A percentile compares a stretch with the other conserved stretches of the same genome.
These are phyloP conservation scores for Mycena citricolor DNA, from an alignment of 1,284 basidiomycete species.

Conservation along the genomic window DNA sequence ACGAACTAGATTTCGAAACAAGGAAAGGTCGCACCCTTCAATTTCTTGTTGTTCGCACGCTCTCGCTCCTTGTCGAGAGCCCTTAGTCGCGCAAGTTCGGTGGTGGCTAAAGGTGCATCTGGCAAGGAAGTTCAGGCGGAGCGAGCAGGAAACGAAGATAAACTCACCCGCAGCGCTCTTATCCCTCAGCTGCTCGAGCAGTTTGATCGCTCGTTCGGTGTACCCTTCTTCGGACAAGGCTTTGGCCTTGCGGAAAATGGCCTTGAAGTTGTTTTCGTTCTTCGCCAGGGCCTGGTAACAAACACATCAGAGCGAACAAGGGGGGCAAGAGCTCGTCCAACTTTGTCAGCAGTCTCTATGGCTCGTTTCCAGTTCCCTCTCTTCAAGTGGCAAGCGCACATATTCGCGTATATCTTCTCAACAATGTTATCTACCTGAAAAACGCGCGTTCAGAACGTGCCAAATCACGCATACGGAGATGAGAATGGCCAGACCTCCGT, in stretches of 20 bases:
- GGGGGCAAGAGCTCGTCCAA: too few relatives aligned
- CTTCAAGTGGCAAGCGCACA: conserved; percentile 79
- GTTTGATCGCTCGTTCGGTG: conserved; percentile 66
- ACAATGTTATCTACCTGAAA: conserved; percentile 72
- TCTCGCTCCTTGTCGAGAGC: conserved; percentile 65
- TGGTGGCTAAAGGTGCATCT: conserved; percentile 60
- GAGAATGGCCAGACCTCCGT: conserved; percentile 45
- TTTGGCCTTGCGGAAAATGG: conserved; percentile 77
- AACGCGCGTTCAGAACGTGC: neutral
- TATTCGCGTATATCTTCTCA: conserved; percentile 80
- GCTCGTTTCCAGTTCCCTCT: conserved; percentile 74
- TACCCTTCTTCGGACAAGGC: conserved; percentile 71
- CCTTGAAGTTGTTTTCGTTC: conserved; percentile 74
- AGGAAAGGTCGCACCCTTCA: conserved; percentile 55
- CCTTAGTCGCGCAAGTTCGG: conserved; percentile 60
- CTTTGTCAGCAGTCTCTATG: conserved; percentile 75
- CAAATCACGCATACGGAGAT: neutral
- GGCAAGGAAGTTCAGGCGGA: conserved; percentile 7
- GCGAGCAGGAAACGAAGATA: neutral
- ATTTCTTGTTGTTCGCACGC: conserved; percentile 62
- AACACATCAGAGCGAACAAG: conserved; percentile 1
- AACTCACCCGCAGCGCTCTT: conserved; percentile 57
- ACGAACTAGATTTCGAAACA: neutral
- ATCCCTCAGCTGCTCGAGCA: conserved; percentile 61
- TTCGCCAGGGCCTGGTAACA: conserved; percentile 59